These are phyloP conservation scores for Penicillium sp. DNA, from an alignment of 2,329 filamentous ascomycete genomes.

Conservation along the genomic window DNA sequence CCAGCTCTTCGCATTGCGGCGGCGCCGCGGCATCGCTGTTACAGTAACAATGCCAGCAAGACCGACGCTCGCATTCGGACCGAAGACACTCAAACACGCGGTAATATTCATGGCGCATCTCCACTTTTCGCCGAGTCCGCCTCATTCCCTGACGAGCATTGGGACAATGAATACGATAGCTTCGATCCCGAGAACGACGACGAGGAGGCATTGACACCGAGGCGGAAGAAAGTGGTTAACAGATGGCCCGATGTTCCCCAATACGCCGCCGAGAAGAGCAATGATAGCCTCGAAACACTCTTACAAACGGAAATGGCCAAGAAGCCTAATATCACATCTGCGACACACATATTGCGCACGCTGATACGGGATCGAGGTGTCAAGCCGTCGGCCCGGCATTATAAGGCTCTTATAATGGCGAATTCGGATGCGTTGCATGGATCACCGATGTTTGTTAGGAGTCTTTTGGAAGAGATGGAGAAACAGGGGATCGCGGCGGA, in stretches of 20 bases:
- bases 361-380: slow-evolving; percentile 47
- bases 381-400: slow-evolving; percentile 55
- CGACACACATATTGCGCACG: slow-evolving; percentile 44
- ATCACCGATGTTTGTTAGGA: slow-evolving; percentile 67
- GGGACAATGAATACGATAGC: background rate
- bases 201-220: background rate
- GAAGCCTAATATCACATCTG: slow-evolving; percentile 34
- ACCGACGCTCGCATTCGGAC: background rate
- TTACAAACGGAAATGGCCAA: slow-evolving; percentile 37
- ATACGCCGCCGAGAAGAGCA: background rate
- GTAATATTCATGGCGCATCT: background rate
- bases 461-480: slow-evolving; percentile 76
- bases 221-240: background rate
- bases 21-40: slow-evolving; percentile 28
- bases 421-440: slow-evolving; percentile 70
- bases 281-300: slow-evolving; percentile 36
- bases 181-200: background rate
- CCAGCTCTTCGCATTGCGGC: slow-evolving; percentile 16
- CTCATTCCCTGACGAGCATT: background rate
- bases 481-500: slow-evolving; percentile 66
- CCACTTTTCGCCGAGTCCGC: background rate
- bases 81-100: background rate
- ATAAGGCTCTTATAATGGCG: slow-evolving; percentile 75
- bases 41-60: slow-evolving; percentile 24
- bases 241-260: background rate